Percentiles rank a stretch among this genome's conserved stretches.
Evolutionary conservation across 306 rosid genomes (phyloP).

Genomic region (Castanea crenata): DNA sequence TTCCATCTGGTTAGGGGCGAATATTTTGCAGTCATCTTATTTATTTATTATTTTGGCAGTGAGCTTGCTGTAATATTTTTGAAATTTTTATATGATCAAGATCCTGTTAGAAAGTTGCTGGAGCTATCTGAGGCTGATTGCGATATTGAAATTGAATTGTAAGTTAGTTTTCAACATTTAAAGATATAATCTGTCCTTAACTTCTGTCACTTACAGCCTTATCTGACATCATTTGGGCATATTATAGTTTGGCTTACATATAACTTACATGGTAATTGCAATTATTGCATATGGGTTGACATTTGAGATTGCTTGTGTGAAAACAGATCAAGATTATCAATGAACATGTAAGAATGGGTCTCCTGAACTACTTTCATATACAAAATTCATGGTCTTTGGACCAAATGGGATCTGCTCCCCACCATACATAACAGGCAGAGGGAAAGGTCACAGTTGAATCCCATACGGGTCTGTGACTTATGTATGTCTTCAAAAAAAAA

Average conservation of each 20-base stretch:
- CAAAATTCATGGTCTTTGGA: background rate
- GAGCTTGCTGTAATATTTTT: slow-evolving; percentile 86
- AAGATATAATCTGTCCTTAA: slow-evolving; percentile 6
- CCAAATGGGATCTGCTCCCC: background rate
- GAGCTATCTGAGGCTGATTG: slow-evolving; percentile 64
- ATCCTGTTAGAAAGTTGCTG: slow-evolving; percentile 83
- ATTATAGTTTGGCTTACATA: slow-evolving; percentile 14
- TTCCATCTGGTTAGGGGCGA: slow-evolving; percentile 10
- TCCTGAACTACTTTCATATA: background rate
- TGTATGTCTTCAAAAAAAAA: too few relatives aligned
- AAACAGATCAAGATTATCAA: background rate
- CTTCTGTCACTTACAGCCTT: slow-evolving; percentile 13
- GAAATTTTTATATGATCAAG: slow-evolving; percentile 89
- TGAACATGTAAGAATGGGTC: slow-evolving; percentile 1
- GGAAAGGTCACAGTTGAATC: background rate
- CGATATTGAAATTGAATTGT: slow-evolving; percentile 73
- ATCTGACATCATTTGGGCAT: slow-evolving; percentile 4
- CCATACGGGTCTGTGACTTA: background rate
- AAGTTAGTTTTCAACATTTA: slow-evolving; percentile 32
- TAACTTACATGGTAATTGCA: slow-evolving; percentile 8
- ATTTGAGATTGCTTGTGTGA: slow-evolving; percentile 14
- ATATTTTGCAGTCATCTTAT: slow-evolving; percentile 24
- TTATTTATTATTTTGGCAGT: slow-evolving; percentile 55
- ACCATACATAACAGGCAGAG: background rate
- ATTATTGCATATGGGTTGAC: background rate